phyloP scores from a whole-genome alignment of 345 rosid genomes.

The Mercurialis annua region DNA sequence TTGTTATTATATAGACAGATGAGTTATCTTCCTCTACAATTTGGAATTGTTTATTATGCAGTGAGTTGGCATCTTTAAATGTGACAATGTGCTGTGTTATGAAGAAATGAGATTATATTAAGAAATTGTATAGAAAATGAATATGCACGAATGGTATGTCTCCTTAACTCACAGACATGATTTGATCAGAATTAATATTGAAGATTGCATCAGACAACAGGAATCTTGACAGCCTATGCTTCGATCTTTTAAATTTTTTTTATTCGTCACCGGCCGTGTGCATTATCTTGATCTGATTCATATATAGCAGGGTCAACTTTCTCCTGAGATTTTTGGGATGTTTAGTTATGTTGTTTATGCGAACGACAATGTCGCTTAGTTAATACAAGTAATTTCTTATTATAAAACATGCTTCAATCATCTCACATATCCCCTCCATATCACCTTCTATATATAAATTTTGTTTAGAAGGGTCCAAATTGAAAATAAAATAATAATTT shows the following conservation, averaged over 20 bases:
- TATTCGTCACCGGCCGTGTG: neutral
- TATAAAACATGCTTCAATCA: neutral
- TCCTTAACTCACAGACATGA: neutral
- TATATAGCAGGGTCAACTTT: neutral
- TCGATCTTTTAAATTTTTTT: neutral
- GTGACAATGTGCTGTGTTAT: too few species aligned
- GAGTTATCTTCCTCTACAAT: neutral
- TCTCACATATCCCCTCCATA: neutral
- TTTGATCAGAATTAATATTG: neutral
- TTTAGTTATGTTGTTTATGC: neutral
- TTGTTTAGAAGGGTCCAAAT: too few species aligned
- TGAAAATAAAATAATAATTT: too few species aligned
- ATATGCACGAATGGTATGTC: neutral
- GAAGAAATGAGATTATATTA: too few species aligned
- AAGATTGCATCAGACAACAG: neutral
- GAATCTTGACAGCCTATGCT: slow-evolving; percentile 1
- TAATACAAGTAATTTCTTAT: neutral
- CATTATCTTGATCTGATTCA: neutral
- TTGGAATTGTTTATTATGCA: neutral
- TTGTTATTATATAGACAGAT: neutral
- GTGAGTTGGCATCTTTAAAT: neutral
- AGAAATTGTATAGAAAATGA: neutral
- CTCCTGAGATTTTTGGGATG: neutral
- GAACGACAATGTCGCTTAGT: neutral
- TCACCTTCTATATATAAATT: too few species aligned